Conservation (phyloP, 495 filamentous ascomycete genomes). For the Chaetomidium leptoderma region DNA sequence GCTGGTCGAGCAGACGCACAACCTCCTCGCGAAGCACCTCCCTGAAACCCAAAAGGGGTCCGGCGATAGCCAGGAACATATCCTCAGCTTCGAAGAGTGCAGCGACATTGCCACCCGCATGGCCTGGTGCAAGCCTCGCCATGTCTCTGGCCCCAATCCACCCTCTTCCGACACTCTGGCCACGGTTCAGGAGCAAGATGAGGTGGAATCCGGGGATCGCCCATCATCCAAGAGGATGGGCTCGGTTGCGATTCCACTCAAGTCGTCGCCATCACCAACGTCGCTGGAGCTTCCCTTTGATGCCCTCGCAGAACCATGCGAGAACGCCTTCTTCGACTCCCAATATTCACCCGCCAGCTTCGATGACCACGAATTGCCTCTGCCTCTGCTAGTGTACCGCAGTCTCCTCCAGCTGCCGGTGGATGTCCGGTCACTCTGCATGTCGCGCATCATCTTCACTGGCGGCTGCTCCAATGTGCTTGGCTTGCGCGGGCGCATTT, state of each 20-base stretch:
- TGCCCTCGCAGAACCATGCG: slow-evolving; percentile 65
- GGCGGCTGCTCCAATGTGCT: slow-evolving; percentile 77
- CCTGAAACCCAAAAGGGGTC: slow-evolving; percentile 20
- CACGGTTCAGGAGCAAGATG: slow-evolving; percentile 49
- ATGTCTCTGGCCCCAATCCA: slow-evolving; percentile 7
- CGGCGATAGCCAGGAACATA: slow-evolving; percentile 18
- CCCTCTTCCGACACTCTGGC: slow-evolving; percentile 34
- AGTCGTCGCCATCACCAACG: slow-evolving; percentile 41
- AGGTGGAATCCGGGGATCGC: slow-evolving; percentile 26
- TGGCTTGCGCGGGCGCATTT: slow-evolving; percentile 73
- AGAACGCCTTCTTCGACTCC: slow-evolving; percentile 66
- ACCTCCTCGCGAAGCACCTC: slow-evolving; percentile 49
- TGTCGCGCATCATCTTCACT: slow-evolving; percentile 84
- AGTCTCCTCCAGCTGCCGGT: slow-evolving; percentile 70
- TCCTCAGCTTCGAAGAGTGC: slow-evolving; percentile 65
- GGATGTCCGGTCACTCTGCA: slow-evolving; percentile 77
- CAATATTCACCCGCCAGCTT: slow-evolving; percentile 44
- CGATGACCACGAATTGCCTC: slow-evolving; percentile 80
- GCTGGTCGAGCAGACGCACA: slow-evolving; percentile 64
- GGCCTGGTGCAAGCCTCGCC: slow-evolving; percentile 63
- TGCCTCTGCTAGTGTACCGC: slow-evolving; percentile 70
- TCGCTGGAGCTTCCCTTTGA: slow-evolving; percentile 62
- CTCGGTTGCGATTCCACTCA: slow-evolving; percentile 46
- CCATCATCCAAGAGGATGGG: not conserved
- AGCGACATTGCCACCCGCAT: slow-evolving; percentile 71